A percentile compares a stretch with the other conserved stretches of the same genome.
Evolutionary conservation across 1,139 yeast genomes (phyloP).

Genomic region (Magnusiomyces tetraspermus): DNA sequence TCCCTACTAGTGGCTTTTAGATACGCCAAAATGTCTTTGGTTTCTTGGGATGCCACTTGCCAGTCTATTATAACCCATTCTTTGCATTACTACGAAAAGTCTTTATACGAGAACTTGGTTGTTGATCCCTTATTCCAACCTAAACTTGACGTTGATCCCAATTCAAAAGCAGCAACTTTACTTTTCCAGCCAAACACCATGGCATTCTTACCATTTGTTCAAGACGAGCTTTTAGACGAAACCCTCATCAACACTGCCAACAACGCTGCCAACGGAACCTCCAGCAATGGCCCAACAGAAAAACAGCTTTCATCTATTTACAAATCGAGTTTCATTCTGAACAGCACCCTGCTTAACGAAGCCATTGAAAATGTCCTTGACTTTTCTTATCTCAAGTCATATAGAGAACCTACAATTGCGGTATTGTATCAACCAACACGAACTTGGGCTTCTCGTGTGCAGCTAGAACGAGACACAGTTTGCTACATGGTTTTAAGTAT

Average conservation of each 20-base stretch:
- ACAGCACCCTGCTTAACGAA: conserved; percentile 48
- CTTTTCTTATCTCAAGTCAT: conserved; percentile 58
- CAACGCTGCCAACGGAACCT: conserved; percentile 9
- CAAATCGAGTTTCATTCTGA: conserved; percentile 40
- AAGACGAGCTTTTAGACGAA: conserved; percentile 33
- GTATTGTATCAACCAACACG: conserved; percentile 52
- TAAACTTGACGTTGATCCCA: conserved; percentile 57
- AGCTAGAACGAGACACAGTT: conserved; percentile 52
- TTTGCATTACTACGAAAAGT: conserved; percentile 76
- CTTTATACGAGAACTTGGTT: conserved; percentile 44
- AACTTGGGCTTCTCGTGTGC: conserved; percentile 70
- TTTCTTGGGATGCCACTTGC: conserved; percentile 55
- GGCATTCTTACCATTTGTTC: conserved; percentile 62
- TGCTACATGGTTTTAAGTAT: conserved; percentile 52
- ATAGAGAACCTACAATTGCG: conserved; percentile 73
- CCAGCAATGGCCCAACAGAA: conserved; percentile 8
- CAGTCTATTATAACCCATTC: conserved; percentile 60
- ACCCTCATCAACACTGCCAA: conserved; percentile 1
- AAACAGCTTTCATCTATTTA: conserved; percentile 18
- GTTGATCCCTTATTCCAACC: conserved; percentile 40
- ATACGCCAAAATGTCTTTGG: conserved; percentile 65
- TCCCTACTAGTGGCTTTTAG: conserved; percentile 60
- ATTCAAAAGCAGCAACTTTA: conserved; percentile 51
- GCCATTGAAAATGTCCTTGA: conserved; percentile 57
- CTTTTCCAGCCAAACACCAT: conserved; percentile 56